Evolutionary conservation across 805 yeast genomes (phyloP).

Genomic region (Teunomyces barrocoloradensis): DNA sequence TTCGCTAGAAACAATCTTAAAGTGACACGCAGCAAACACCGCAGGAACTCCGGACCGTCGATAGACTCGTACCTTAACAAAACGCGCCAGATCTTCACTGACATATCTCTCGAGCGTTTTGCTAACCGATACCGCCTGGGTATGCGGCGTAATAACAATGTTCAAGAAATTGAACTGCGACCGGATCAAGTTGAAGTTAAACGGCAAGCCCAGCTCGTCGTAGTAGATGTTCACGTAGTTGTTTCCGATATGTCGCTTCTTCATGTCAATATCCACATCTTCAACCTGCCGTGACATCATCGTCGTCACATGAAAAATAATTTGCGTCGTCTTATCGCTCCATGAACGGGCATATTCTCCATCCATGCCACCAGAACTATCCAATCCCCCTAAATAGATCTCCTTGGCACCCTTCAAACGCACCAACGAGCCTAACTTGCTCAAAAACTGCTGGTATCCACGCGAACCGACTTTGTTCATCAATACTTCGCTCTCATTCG

Average conservation of each 20-base stretch:
- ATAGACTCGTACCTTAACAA: slow-evolving; percentile 61
- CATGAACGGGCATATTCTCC: slow-evolving; percentile 75
- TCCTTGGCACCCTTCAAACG: slow-evolving; percentile 49
- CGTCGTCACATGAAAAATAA: slow-evolving; percentile 77
- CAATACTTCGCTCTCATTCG: slow-evolving; percentile 60
- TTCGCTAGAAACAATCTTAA: slow-evolving; percentile 62
- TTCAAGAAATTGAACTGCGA: slow-evolving; percentile 83
- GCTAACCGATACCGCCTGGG: slow-evolving; percentile 13
- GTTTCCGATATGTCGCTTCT: slow-evolving; percentile 86
- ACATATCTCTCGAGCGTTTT: neutral
- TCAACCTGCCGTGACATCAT: slow-evolving; percentile 60
- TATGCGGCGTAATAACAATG: slow-evolving; percentile 70
- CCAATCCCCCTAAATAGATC: slow-evolving; percentile 78
- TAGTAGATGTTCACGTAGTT: slow-evolving; percentile 77
- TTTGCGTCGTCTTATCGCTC: slow-evolving; percentile 67
- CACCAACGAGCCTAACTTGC: slow-evolving; percentile 59
- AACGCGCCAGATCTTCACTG: slow-evolving; percentile 16
- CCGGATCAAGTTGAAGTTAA: slow-evolving; percentile 66
- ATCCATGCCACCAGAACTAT: slow-evolving; percentile 63
- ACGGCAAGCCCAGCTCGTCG: slow-evolving; percentile 66
- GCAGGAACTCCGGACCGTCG: slow-evolving; percentile 73
- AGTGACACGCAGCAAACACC: slow-evolving; percentile 70
- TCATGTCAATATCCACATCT: slow-evolving; percentile 48
- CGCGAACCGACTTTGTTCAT: slow-evolving; percentile 62
- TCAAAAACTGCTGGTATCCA: slow-evolving; percentile 58